Evolutionary conservation across 495 filamentous ascomycete genomes (phyloP), one percentile per base, ranked within the genome.

Genomic region (Aspergillus affinis): DNA sequence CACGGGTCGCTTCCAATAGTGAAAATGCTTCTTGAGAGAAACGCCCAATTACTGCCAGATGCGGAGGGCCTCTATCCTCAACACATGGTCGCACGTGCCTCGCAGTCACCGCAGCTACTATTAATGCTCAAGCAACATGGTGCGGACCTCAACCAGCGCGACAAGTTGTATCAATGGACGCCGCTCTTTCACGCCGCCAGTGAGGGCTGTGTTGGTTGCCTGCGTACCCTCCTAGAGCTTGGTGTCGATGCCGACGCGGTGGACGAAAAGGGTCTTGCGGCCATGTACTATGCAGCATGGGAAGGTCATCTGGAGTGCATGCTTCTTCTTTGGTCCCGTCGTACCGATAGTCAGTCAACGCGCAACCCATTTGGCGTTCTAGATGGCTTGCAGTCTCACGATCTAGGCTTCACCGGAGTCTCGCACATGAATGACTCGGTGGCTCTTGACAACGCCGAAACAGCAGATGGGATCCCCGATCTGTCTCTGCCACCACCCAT

Each of bases 201-300:
- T 66, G 94, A 98, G 80, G 94, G 94, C 26, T 95, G 94, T 67
- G 89, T 97, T 18, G 84, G 88, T 47, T 97, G 92, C 66, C 78
- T 98, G 29, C 82, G 88, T 54, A 88, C 86, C 0, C 82, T 98
- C 19, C 76, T 98, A 7, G 82, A 90, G 48, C 79, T 87, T 52
- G 87, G 87, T 21, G 94, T 88, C 21, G 83, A 91, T 66, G 82
- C 86, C 7, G 84, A 88, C 57, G 88, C 91, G 48, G 71, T 88
- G 27, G 94, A 98, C 67, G 94, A 98, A 72, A 98, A 98, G 72
- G 88, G 87, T 19, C 80, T 97, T 7, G 90, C 92, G 5, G 92
- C 94, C 8, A 90, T 97, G 89, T 98, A 98, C 72, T 98, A 98
- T 75, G 95, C 94, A 19, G 92, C 93, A 0, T 98, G 95, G 95